Evolutionary conservation across 1,139 yeast genomes (phyloP), one percentile per base, ranked within the genome.

Genomic region (Zygosaccharomyces sapae): DNA sequence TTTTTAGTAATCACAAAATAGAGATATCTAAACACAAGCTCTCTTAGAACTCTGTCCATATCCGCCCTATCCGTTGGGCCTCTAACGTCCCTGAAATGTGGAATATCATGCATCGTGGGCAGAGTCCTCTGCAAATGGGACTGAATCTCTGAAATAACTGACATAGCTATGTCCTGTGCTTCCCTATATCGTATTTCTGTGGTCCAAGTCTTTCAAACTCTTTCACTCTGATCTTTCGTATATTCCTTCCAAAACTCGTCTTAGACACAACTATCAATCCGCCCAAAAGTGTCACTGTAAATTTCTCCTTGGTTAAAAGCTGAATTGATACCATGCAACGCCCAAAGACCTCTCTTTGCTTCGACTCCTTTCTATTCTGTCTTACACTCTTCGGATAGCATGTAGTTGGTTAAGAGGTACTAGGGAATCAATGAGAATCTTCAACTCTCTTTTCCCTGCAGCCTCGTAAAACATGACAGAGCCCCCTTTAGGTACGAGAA

Each of bases 1-100:
- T 19, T 52, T 16, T 58, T 54, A 2, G 62, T 52, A 8, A 59
- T 43, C 35, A 50, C 45, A 40, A 48, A 62, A 46, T 61, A 62
- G 7, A 62, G 46, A 39, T 53, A 57, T 35, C 60, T 51, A 45
- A 59, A 62, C 6, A 62, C 44, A 25, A 57, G 48, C 25, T 55
- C 55, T 44, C 55, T 55, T 41, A 62, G 48, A 19, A 48, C 43
- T 37, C 53, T 59, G 29, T 59, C 63, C 63, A 62, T 54, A 7
- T 59, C 58, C 27, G 55, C 58, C 41, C 67, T 50, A 30, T 60
- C 62, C 5, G 59, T 51, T 2, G 65, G 65, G 18, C 60, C 60
- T 33, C 59, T 56, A 12, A 56, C 52, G 25, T 50, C 46, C 44
- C 38, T 51, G 33, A 62, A 57, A 29, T 49, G 47, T 3, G 51